Base-by-base conservation (phyloP, 148 eudicot species). In the Dianthus caryophyllus region DNA sequence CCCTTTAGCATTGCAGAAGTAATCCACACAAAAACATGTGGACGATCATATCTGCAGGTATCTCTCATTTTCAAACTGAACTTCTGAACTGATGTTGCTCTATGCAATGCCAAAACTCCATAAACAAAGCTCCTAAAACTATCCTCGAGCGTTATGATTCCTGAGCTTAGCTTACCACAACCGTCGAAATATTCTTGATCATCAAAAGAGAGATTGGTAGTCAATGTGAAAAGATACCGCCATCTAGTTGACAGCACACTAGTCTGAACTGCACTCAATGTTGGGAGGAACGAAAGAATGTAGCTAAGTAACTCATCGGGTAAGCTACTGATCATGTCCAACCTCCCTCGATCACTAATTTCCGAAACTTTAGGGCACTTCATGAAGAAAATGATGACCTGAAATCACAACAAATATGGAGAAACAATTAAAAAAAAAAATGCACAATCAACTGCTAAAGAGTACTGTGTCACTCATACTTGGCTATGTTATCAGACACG, bases 51-150 rank as follows among this genome's bases (percentile, higher is more conserved):
- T 16, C 6, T 9, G 16, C 1, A 18, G 0, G 0, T n/a, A 1
- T n/a, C 5, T 21, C 12, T 29, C 18, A 51, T 8, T 20, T 6
- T 6, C 4, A 41, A 49, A 39, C 30, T 20, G n/a, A 61, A 61
- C 20, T 61, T 61, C 2, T 61, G 8, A 14, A 61, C 22, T 1
- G 49, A 3, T 20, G 49, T 21, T 4, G 12, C 22, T 22, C 20
- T 4, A 22, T 61, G 65, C 47, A 38, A 39, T 14, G 17, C 30
- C 50, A 61, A 61, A 39, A 61, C 50, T 21, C 46, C 26, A 74
- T 67, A 58, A 63, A 63, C 52, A 68, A 55, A 61, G 48, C 53
- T 44, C 57, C 62, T 38, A 43, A 74, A 68, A n/a, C n/a, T n/a
- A n/a, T n/a, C 30, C 65, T 57, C 57, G 36, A 20, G 18, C 5